These are phyloP conservation scores for Discostella stelligeroides DNA, from an alignment of 108 stramenopile species.

Conservation along the genomic window DNA sequence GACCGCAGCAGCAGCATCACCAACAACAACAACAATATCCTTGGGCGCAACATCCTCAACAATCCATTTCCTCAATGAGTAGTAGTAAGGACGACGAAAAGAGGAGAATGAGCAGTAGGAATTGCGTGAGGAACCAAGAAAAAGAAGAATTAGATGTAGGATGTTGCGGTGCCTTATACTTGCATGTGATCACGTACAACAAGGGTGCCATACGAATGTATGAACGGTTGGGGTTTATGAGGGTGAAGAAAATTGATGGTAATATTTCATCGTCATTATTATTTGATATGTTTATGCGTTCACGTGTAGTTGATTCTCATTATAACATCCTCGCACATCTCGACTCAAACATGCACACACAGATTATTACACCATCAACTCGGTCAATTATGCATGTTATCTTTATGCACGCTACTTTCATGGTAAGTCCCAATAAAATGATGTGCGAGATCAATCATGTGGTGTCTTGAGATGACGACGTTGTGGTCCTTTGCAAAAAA, in stretches of 20 bases:
- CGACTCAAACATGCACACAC: slow-evolving; percentile 5
- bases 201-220: slow-evolving; percentile 79
- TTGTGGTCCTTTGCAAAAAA: background rate
- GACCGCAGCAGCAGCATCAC: no score
- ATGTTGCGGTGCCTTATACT: slow-evolving; percentile 67
- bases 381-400: slow-evolving; percentile 66
- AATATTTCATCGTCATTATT: no score
- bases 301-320: background rate
- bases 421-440: slow-evolving; percentile 42
- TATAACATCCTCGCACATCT: background rate
- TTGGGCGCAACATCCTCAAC: no score
- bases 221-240: slow-evolving; percentile 74
- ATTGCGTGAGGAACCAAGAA: slow-evolving; percentile 26
- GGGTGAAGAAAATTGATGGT: slow-evolving; percentile 69
- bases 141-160: slow-evolving; percentile 30
- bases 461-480: background rate
- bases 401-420: slow-evolving; percentile 84
- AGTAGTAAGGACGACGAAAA: background rate
- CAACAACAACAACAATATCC: no score
- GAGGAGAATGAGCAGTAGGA: slow-evolving; percentile 13
- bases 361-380: slow-evolving; percentile 81
- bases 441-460: background rate
- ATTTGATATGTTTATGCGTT: no score
- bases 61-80: no score
- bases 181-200: slow-evolving; percentile 84